phyloP scores from a whole-genome alignment of 2,329 filamentous ascomycete genomes.

The Ascomycota sp. region DNA sequence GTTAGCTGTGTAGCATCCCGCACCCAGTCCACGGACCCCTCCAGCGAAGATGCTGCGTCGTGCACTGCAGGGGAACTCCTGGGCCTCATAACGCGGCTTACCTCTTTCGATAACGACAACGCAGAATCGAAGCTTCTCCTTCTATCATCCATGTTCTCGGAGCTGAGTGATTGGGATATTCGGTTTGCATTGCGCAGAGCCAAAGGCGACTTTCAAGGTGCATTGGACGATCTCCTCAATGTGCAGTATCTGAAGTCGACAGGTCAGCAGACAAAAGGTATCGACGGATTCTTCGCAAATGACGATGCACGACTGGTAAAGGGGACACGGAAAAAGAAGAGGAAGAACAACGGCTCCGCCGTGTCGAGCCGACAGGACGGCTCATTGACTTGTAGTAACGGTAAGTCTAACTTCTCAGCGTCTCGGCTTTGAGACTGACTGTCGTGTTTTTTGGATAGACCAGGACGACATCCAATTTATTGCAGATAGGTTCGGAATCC shows the following conservation, averaged over 20 bases:
- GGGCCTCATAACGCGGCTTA: constrained; percentile 9
- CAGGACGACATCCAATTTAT: constrained; percentile 22
- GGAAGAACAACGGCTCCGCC: constrained; percentile 5
- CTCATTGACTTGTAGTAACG: constrained; percentile 4
- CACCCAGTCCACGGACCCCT: constrained; percentile 7
- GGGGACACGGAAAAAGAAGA: constrained; percentile 18
- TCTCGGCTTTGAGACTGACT: background rate
- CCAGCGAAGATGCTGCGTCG: constrained; percentile 8
- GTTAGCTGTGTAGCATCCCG: constrained; percentile 9
- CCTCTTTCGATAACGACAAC: constrained; percentile 19
- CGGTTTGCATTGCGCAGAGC: constrained; percentile 45
- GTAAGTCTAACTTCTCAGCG: constrained; percentile 5
- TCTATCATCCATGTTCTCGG: constrained; percentile 52
- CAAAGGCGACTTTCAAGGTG: constrained; percentile 42
- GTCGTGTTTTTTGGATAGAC: constrained; percentile 4
- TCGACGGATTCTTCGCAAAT: constrained; percentile 60
- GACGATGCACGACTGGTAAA: constrained; percentile 20
- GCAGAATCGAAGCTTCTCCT: constrained; percentile 40
- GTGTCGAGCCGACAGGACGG: constrained; percentile 3
- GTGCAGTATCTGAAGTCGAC: constrained; percentile 55
- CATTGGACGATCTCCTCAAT: constrained; percentile 66
- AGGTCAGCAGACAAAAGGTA: constrained; percentile 42
- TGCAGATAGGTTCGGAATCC: constrained; percentile 20
- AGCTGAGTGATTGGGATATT: constrained; percentile 44
- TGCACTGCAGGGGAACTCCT: constrained; percentile 5